Base-by-base conservation (phyloP, 1,139 yeast genomes). In the Diutina sp. region DNA sequence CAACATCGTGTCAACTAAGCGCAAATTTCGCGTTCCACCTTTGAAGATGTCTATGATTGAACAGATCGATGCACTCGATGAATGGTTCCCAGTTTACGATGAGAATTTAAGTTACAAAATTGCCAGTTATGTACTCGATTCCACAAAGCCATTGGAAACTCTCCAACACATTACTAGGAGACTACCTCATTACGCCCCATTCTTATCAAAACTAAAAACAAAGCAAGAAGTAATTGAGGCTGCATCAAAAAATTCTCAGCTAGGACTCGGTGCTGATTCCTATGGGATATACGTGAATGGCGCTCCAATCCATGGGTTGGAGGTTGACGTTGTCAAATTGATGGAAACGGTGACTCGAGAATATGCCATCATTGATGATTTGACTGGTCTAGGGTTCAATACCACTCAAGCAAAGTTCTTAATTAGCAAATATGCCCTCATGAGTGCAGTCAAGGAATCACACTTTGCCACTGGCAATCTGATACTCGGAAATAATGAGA, bases 201-300 rank as follows among this genome's bases (percentile, higher is more conserved):
- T 41, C 64, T 72, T 1, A 57, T 61, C n/a, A 53, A 4, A 55
- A 57, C 60, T 8, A 64, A 57, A 58, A 63, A 4, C 58, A 59
- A 7, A 68, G 72, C 1, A 60, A 62, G 30, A 60, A 65, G 2
- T 32, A 6, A 64, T 66, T 29, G 61, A 72, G 0, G 58, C 61
- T 1, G 65, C 64, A 1, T 73, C 74, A 55, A 72, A 69, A 41
- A 65, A 67, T 1, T 57, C 14, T 12, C 12, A 47, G n/a, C n/a
- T 69, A 9, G 77, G 80, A 0, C 62, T 72, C 18, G 65, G 74
- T 0, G 65, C 69, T 3, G 72, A 76, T 3, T 70, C 80, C 0
- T 63, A 67, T 44, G 91, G 90, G 0, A 58, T 86, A 1, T 86
- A 78, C 59, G 61, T 86, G 4, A 87, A 87, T 64, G 90, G 91